Percentiles rank a stretch among this genome's conserved stretches.
phyloP scores from a whole-genome alignment of 2,329 filamentous ascomycete species.

The Diaporthe aspalathi region DNA sequence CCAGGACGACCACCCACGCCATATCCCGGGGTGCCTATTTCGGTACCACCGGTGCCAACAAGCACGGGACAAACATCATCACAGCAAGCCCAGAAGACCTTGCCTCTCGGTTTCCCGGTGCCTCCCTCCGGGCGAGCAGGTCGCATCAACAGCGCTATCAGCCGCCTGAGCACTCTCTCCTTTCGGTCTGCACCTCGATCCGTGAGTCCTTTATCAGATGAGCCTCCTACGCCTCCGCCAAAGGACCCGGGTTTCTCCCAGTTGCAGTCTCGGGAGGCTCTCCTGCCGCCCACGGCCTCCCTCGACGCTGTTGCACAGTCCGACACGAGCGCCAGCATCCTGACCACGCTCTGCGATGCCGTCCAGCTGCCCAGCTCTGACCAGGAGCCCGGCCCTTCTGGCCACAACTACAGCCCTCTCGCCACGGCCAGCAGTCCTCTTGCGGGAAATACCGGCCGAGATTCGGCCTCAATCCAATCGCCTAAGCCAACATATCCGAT shows the following conservation, averaged over 20 bases:
- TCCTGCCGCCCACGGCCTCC: neutral
- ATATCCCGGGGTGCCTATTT: neutral
- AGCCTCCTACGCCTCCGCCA: neutral
- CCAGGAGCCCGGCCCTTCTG: neutral
- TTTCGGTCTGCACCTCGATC: neutral
- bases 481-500: neutral
- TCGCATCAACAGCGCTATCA: neutral
- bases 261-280: slow-evolving; percentile 1
- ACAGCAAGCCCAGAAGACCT: neutral
- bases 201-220: neutral
- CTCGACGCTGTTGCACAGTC: neutral
- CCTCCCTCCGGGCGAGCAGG: neutral
- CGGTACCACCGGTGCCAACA: neutral
- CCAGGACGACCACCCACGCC: neutral
- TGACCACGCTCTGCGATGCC: slow-evolving; percentile 22
- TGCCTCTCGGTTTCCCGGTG: neutral
- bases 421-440: neutral
- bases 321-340: neutral
- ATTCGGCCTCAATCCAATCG: neutral
- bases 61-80: neutral
- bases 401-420: neutral
- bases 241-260: neutral
- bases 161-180: neutral
- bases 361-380: neutral
- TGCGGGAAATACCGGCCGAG: no score